Conservation (phyloP, 2,329 filamentous ascomycete genomes). For the Lojkania enalia region DNA sequence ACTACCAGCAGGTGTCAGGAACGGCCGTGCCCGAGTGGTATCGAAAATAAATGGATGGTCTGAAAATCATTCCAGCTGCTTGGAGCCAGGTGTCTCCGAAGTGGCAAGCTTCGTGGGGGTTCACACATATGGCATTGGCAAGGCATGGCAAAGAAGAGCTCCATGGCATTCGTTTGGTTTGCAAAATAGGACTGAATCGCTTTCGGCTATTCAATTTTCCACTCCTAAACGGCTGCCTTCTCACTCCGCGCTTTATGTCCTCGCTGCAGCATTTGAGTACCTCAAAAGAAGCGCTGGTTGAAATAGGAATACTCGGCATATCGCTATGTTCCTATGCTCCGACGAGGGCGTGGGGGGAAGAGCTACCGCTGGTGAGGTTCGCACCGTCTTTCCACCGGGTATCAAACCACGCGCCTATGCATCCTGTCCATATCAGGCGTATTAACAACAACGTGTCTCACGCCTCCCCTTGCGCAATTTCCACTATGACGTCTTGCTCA, state of each 20-base stretch:
- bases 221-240: too few species aligned
- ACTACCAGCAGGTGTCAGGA: conserved; percentile 9
- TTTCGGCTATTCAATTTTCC: background rate
- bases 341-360: too few species aligned
- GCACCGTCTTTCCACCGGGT: too few species aligned
- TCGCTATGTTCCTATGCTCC: too few species aligned
- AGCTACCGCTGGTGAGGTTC: too few species aligned
- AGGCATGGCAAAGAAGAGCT: background rate
- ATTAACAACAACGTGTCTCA: background rate
- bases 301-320: too few species aligned
- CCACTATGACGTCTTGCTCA: conserved; percentile 6
- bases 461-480: conserved; percentile 5
- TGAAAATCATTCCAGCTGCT: conserved; percentile 14
- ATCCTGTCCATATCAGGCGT: background rate
- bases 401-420: background rate
- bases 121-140: background rate
- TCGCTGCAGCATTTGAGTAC: too few species aligned
- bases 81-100: conserved; percentile 2
- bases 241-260: too few species aligned
- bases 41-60: conserved; percentile 7
- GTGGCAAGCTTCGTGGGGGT: conserved; percentile 10
- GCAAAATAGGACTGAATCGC: background rate
- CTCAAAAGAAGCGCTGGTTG: too few species aligned
- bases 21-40: conserved; percentile 6
- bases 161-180: background rate